Conservation (phyloP, 345 rosid species). For the Cochlearia excelsa region DNA sequence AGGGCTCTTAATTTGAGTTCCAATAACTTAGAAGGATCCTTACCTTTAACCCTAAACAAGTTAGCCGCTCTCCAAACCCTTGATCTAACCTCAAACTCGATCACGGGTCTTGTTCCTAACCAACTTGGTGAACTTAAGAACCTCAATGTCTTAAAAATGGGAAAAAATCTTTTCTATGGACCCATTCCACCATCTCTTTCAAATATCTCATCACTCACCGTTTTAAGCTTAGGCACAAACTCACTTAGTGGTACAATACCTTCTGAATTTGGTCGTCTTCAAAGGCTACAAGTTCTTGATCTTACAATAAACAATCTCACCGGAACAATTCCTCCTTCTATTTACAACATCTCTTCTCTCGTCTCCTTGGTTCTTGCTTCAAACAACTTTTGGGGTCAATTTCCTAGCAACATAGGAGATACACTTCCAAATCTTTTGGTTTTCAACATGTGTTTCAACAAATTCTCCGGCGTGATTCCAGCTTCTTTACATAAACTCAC, state of each 20-base stretch:
- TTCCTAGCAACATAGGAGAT: constrained; percentile 40
- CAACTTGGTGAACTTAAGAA: constrained; percentile 36
- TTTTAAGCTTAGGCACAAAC: constrained; percentile 46
- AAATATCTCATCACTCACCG: constrained; percentile 42
- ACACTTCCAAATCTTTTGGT: constrained; percentile 45
- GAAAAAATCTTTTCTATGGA: constrained; percentile 40
- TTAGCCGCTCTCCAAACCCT: constrained; percentile 34
- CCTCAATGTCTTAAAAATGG: constrained; percentile 43
- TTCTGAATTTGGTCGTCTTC: constrained; percentile 36
- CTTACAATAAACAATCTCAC: constrained; percentile 42
- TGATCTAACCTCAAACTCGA: constrained; percentile 43
- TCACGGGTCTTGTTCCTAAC: constrained; percentile 39
- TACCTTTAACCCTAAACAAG: constrained; percentile 41
- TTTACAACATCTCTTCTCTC: constrained; percentile 49
- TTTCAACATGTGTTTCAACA: constrained; percentile 43
- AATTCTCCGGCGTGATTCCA: constrained; percentile 44
- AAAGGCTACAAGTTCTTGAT: constrained; percentile 38
- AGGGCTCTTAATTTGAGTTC: constrained; percentile 43
- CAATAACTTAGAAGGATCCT: constrained; percentile 39
- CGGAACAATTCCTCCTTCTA: constrained; percentile 38
- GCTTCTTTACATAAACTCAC: constrained; percentile 48
- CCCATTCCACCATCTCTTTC: constrained; percentile 42
- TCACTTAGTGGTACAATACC: constrained; percentile 41
- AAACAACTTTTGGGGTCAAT: constrained; percentile 40
- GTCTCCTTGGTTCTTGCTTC: constrained; percentile 43